Percentiles rank a stretch among this genome's conserved stretches.
phyloP scores from a whole-genome alignment of 78 protist species.

The Guillardia theta region DNA sequence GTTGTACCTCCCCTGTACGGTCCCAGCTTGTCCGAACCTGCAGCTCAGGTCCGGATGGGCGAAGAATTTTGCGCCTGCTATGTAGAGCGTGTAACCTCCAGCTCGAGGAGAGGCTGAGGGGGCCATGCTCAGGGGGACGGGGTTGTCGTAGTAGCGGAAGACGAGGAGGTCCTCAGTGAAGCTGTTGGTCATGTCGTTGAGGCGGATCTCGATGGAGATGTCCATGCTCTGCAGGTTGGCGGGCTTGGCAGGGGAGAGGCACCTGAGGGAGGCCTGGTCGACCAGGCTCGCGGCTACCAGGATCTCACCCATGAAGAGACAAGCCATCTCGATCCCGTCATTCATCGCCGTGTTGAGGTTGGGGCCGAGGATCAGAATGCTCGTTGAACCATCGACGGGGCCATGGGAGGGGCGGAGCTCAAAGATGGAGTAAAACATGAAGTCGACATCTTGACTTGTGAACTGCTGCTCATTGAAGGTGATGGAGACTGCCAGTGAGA shows the following conservation, averaged over 20 bases:
- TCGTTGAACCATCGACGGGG: background rate
- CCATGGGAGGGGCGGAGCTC: background rate
- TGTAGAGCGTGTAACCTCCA: background rate
- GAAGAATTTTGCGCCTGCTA: background rate
- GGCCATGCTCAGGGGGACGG: background rate
- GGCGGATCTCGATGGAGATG: background rate
- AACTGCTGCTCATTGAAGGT: background rate
- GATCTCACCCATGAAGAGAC: background rate
- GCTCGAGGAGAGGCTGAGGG: background rate
- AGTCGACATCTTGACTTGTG: background rate
- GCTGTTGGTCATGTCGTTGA: background rate
- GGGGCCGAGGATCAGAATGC: background rate
- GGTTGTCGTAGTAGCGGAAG: background rate
- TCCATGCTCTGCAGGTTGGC: background rate
- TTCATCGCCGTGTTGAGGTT: background rate
- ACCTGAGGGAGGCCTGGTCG: background rate
- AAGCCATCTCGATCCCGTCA: background rate
- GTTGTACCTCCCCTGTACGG: background rate
- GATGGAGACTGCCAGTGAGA: background rate
- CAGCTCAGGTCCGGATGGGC: background rate
- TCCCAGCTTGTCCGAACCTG: background rate
- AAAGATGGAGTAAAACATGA: background rate
- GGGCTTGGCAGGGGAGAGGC: background rate
- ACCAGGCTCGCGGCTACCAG: background rate
- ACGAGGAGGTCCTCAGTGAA: background rate